Evolutionary conservation across 345 rosid species (phyloP), one percentile per base, ranked within the genome.

Genomic region (Corchorus capsularis): DNA sequence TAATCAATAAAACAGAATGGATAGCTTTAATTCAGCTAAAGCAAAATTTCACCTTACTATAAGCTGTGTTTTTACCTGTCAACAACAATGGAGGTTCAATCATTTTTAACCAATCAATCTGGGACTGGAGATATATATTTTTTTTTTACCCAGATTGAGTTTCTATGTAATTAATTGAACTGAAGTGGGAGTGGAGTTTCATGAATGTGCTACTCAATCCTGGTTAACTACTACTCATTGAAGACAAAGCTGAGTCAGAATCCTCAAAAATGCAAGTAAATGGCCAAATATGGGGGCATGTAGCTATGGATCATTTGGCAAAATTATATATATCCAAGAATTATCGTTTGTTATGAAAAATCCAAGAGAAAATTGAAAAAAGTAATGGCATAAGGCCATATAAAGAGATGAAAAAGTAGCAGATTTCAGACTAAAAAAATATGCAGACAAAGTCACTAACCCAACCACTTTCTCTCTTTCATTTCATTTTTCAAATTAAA

Each of bases 401-500:
- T 20, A 64, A 71, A 76, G 62, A 63, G 66, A 78, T 19, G 57
- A 54, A 76, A 52, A 80, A 39, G 5, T 12, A 43, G 34, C 17
- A 20, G 53, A 43, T 65, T 11, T 9, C 13, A 45, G 9, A 65
- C 53, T 46, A 45, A 3, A 61, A 73, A 61, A 71, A 77, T 50
- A 54, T 75, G n/a, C 52, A 75, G 76, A 69, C 79, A 74, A 75
- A 78, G 75, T 55, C 76, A 74, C 60, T 77, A n/a, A 60, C 49
- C 27, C 56, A 80, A n/a, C 71, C 64, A 57, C 45, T 72, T 73
- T 13, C 16, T 63, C 55, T 60, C 22, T n/a, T 50, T 22, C 54
- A 12, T 82, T 80, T 64, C 27, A 27, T 27, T 27, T 27, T 27
- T 27, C 27, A 74, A 77, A 80, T 80, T 74, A 78, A 78, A 86